These are phyloP conservation scores for Boletus patriciae DNA, from an alignment of 768 basidiomycete genomes.

Conservation along the genomic window DNA sequence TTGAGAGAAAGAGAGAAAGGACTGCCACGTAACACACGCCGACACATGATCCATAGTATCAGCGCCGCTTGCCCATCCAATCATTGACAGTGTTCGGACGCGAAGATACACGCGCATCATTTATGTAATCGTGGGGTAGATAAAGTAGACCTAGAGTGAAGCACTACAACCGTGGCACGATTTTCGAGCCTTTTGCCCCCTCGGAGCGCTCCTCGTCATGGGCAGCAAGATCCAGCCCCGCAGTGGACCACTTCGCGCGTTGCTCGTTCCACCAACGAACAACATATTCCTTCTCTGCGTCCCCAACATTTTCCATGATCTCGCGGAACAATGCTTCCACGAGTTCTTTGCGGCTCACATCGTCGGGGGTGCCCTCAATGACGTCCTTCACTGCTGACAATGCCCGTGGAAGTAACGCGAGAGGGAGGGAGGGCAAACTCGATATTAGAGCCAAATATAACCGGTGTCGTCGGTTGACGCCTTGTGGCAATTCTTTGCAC, in stretches of 20 bases:
- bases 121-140: too few species aligned
- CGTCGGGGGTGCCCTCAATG: conserved; percentile 33
- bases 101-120: too few species aligned
- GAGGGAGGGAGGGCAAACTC: conserved; percentile 60
- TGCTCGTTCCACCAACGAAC: conserved; percentile 75
- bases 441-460: conserved; percentile 68
- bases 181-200: neutral
- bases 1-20: neutral
- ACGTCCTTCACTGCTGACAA: conserved; percentile 48
- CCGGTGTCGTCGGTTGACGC: conserved; percentile 43
- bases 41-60: too few species aligned
- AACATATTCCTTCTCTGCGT: conserved; percentile 64
- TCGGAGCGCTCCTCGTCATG: neutral
- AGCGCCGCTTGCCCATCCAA: neutral
- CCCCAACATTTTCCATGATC: conserved; percentile 62
- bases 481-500: conserved; percentile 35
- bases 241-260: conserved; percentile 22
- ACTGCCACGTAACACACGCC: too few species aligned
- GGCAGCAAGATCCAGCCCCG: neutral
- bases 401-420: conserved; percentile 52
- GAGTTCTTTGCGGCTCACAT: conserved; percentile 43
- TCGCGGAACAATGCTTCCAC: conserved; percentile 60
- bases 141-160: too few species aligned
- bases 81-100: too few species aligned
- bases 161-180: conserved; percentile 13